A percentile compares a stretch with the other conserved stretches of the same genome.
Conservation (phyloP, 2,329 filamentous ascomycete species). For the Helicocarpus griseus region DNA sequence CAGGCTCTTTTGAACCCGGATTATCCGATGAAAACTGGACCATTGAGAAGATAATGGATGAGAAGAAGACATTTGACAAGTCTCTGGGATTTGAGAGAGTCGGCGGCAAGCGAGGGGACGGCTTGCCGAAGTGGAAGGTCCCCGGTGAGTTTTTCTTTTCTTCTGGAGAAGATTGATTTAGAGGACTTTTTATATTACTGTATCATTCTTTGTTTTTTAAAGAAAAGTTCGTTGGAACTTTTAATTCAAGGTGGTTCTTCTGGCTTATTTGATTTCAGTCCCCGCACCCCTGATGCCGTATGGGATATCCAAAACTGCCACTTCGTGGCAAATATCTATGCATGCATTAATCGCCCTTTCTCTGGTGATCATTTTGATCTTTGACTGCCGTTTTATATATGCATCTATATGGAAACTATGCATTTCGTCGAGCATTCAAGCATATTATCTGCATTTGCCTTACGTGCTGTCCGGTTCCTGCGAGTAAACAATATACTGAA, state of each 20-base stretch:
- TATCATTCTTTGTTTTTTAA: not conserved
- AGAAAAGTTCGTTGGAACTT: too few relatives aligned
- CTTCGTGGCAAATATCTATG: not conserved
- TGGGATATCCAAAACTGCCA: not conserved
- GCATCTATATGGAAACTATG: too few relatives aligned
- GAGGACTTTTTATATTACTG: not conserved
- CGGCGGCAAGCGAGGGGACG: conserved; percentile 33
- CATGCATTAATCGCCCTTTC: too few relatives aligned
- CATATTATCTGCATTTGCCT: conserved; percentile 1
- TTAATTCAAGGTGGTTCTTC: too few relatives aligned
- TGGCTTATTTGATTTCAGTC: too few relatives aligned
- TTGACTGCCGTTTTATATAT: too few relatives aligned
- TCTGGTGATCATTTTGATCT: too few relatives aligned
- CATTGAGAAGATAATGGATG: conserved; percentile 50
- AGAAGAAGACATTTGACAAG: conserved; percentile 50
- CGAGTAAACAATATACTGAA: not conserved
- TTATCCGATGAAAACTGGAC: conserved; percentile 38
- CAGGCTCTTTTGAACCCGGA: conserved; percentile 22
- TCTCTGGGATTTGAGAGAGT: conserved; percentile 48
- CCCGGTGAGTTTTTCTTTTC: conserved; percentile 30
- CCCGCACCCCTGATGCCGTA: too few relatives aligned
- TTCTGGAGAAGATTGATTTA: not conserved
- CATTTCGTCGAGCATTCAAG: too few relatives aligned
- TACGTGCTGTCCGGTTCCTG: not conserved
- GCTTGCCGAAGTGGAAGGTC: conserved; percentile 34